phyloP scores from a whole-genome alignment of 2,329 filamentous ascomycete genomes.

The Fusarium poae region DNA sequence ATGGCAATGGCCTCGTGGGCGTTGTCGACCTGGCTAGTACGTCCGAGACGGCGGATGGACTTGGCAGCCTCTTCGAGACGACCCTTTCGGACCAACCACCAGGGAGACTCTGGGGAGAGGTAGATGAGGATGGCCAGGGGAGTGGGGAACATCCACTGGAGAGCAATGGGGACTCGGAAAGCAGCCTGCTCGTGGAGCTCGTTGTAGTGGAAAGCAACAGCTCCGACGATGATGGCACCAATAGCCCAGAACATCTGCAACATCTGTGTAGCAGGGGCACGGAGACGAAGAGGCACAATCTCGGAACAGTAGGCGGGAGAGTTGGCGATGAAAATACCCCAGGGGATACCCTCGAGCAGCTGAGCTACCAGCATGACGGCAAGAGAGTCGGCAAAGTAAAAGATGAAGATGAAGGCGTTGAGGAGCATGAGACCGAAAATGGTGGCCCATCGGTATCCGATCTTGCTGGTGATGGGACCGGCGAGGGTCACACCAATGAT shows the following conservation, averaged over 20 bases:
- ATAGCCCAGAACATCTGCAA: conserved; percentile 75
- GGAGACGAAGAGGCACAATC: conserved; percentile 68
- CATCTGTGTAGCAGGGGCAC: conserved; percentile 69
- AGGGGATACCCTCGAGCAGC: conserved; percentile 69
- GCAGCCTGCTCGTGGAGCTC: conserved; percentile 3
- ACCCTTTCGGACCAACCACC: conserved; percentile 67
- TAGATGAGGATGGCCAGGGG: conserved; percentile 66
- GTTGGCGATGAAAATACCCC: conserved; percentile 74
- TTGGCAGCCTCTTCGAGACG: conserved; percentile 58
- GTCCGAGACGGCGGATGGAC: conserved; percentile 62
- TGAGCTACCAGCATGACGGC: conserved; percentile 63
- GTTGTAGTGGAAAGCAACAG: conserved; percentile 66
- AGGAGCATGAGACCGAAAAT: conserved; percentile 55
- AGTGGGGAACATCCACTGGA: conserved; percentile 71
- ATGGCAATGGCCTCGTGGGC: conserved; percentile 62
- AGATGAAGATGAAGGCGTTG: conserved; percentile 60
- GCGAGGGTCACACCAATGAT: conserved; percentile 55
- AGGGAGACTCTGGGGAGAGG: conserved; percentile 64
- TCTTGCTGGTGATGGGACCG: conserved; percentile 54
- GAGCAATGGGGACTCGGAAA: conserved; percentile 62
- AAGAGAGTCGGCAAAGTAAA: conserved; percentile 65
- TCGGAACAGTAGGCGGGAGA: conserved; percentile 71
- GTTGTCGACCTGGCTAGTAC: conserved; percentile 38
- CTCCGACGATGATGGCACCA: conserved; percentile 70
- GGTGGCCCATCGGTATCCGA: conserved; percentile 56